A percentile compares a stretch with the other conserved stretches of the same genome.
phyloP scores from a whole-genome alignment of 257 asterid genomes.

The Prunella vulgaris region DNA sequence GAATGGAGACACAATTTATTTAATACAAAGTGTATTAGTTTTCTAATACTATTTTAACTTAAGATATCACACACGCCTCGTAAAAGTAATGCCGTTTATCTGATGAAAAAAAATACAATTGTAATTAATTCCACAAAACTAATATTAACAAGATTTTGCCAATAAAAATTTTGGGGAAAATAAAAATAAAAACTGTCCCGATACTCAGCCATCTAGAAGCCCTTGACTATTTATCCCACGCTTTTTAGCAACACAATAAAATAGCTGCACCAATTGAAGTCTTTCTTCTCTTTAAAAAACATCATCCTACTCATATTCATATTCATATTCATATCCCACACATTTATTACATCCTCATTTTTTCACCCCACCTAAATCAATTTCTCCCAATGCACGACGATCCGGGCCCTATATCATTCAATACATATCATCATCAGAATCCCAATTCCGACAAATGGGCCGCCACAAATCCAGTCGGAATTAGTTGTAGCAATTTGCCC shows the following conservation, averaged over 20 bases:
- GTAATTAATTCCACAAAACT: too few species aligned
- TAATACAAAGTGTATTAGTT: too few species aligned
- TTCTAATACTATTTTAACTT: too few species aligned
- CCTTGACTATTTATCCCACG: conserved; percentile 38
- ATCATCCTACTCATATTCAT: too few species aligned
- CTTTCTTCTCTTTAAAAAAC: conserved; percentile 5
- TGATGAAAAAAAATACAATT: too few species aligned
- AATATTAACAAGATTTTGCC: not conserved
- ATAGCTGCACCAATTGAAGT: not conserved
- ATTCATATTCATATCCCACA: too few species aligned
- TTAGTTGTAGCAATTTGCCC: not conserved
- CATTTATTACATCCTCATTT: not conserved
- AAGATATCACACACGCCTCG: too few species aligned
- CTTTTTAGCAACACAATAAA: not conserved
- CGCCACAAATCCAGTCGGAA: conserved; percentile 7
- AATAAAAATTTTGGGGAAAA: too few species aligned
- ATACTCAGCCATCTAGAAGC: conserved; percentile 45
- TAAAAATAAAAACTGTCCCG: conserved; percentile 19
- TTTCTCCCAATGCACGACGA: conserved; percentile 30
- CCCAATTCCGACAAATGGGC: conserved; percentile 1
- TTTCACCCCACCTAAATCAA: not conserved
- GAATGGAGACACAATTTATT: too few species aligned
- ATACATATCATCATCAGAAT: not conserved
- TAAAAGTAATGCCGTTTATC: too few species aligned
- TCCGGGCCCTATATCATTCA: conserved; percentile 15